These are phyloP conservation scores for Tillandsia leiboldiana DNA, from an alignment of 176 grass and related monocot species.

Conservation along the genomic window DNA sequence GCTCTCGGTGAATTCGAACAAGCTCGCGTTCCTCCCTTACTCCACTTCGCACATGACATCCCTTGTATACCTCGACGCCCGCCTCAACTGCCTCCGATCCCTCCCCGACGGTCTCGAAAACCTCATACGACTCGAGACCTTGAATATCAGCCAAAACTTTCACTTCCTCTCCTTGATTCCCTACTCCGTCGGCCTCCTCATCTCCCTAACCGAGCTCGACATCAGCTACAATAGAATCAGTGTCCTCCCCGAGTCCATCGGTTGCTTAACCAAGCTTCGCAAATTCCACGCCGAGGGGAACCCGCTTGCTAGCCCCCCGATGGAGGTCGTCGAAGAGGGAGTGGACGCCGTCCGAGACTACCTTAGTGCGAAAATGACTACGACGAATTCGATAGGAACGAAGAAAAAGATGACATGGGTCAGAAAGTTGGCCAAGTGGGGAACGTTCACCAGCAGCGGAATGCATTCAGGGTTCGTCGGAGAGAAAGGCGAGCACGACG, in stretches of 20 bases:
- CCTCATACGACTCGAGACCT: slow-evolving; percentile 17
- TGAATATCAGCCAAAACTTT: slow-evolving; percentile 27
- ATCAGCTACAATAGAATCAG: slow-evolving; percentile 26
- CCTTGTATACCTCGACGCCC: slow-evolving; percentile 23
- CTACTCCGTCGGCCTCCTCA: slow-evolving; percentile 19
- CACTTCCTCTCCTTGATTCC: slow-evolving; percentile 16
- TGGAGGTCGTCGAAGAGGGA: slow-evolving; percentile 19
- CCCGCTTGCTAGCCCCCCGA: slow-evolving; percentile 14
- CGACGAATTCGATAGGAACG: neutral
- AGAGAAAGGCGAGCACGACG: neutral
- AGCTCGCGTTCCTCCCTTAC: slow-evolving; percentile 20
- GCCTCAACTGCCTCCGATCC: slow-evolving; percentile 23
- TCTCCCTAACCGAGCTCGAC: slow-evolving; percentile 22
- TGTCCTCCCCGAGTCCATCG: slow-evolving; percentile 20
- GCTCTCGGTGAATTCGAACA: slow-evolving; percentile 24
- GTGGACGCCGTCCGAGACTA: slow-evolving; percentile 12
- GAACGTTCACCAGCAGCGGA: neutral
- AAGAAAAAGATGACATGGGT: neutral
- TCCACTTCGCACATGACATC: slow-evolving; percentile 27
- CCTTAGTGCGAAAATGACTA: slow-evolving; percentile 14
- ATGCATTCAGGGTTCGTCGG: neutral
- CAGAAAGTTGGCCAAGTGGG: neutral
- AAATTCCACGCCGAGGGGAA: slow-evolving; percentile 22
- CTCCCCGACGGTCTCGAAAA: slow-evolving; percentile 31
- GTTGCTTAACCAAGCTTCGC: slow-evolving; percentile 19